Evolutionary conservation across 768 basidiomycete species (phyloP).

Genomic region (Leccinellum rugosiceps): DNA sequence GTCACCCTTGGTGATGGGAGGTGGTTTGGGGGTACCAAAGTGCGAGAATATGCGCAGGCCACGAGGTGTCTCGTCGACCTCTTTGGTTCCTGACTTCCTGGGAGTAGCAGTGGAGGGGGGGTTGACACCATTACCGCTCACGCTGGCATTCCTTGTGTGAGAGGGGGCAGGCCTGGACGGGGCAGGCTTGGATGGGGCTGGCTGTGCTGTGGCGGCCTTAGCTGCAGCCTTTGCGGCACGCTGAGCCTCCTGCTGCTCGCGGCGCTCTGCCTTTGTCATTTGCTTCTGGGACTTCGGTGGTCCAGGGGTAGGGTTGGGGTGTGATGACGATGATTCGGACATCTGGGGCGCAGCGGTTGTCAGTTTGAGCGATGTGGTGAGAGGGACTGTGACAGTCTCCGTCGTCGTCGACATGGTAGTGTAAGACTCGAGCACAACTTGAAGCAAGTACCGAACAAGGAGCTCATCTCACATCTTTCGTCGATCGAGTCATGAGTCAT

Average conservation of each 20-base stretch:
- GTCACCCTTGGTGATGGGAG: constrained; percentile 62
- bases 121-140: constrained; percentile 19
- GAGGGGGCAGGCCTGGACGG: constrained; percentile 21
- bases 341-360: constrained; percentile 3
- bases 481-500: constrained; percentile 21
- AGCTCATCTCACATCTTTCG: neutral
- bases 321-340: neutral
- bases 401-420: constrained; percentile 25
- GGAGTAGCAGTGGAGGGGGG: constrained; percentile 15
- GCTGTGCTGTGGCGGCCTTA: constrained; percentile 33
- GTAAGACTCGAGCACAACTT: neutral
- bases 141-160: constrained; percentile 21
- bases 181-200: constrained; percentile 23
- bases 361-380: constrained; percentile 18
- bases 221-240: constrained; percentile 68
- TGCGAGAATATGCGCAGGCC: constrained; percentile 84
- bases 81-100: constrained; percentile 30
- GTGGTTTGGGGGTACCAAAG: constrained; percentile 70
- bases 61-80: constrained; percentile 40
- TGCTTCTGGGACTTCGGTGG: constrained; percentile 54
- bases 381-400: constrained; percentile 12
- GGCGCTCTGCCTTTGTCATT: constrained; percentile 77
- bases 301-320: constrained; percentile 3
- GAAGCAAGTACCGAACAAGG: too few relatives aligned
- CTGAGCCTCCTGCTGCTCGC: constrained; percentile 77